Percentiles rank a stretch among this genome's conserved stretches.
These are phyloP conservation scores for Pythium plurisporium DNA, from an alignment of 352 stramenopile genomes.

Conservation along the genomic window DNA sequence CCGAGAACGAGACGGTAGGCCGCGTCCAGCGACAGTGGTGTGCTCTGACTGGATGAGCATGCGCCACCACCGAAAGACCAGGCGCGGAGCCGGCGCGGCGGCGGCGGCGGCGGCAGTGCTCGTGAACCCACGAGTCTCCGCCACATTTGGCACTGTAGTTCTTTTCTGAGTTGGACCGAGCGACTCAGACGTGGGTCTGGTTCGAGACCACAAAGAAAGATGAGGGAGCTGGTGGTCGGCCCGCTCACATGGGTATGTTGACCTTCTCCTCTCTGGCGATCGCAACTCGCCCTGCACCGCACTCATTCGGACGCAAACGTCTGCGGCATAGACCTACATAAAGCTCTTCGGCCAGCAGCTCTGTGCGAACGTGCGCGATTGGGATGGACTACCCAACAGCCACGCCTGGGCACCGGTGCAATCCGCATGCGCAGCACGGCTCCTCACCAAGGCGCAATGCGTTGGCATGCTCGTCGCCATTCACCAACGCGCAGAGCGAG, in stretches of 20 bases:
- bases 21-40: constrained; percentile 22
- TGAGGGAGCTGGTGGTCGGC: constrained; percentile 9
- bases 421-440: constrained; percentile 16
- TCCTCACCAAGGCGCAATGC: constrained; percentile 72
- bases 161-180: background rate
- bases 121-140: no score
- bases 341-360: constrained; percentile 60
- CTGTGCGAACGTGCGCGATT: constrained; percentile 29
- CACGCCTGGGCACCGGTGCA: constrained; percentile 39
- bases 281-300: background rate
- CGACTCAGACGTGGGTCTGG: background rate
- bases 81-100: no score
- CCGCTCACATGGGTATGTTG: constrained; percentile 52
- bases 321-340: constrained; percentile 45
- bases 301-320: background rate
- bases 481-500: constrained; percentile 43
- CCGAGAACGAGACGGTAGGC: constrained; percentile 44
- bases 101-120: no score
- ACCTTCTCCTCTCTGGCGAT: no score
- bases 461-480: constrained; percentile 57
- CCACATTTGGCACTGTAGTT: background rate
- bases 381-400: constrained; percentile 50
- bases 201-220: background rate
- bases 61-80: no score
- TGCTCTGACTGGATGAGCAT: no score